Base-by-base conservation (phyloP, 2,329 filamentous ascomycete species). In the Decorospora gaudefroyi region DNA sequence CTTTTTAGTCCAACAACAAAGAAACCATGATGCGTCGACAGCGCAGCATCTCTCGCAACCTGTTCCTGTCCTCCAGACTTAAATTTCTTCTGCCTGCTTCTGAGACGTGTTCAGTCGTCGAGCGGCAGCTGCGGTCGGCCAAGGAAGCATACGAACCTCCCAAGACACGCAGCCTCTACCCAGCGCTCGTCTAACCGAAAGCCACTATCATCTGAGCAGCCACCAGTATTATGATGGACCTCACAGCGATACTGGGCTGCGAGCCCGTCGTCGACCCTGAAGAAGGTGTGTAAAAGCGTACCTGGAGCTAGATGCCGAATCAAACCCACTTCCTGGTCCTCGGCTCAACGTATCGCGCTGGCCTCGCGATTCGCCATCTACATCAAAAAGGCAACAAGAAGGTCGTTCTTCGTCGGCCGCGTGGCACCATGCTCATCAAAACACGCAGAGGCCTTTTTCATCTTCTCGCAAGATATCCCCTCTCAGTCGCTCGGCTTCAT, bases 401-500 rank as follows among this genome's bases (percentile, higher is more conserved):
- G 16, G 21, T 12, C 25, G 21, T 36, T 32, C 23, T 32, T 29
- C 25, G 22, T 23, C 27, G 11, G 16, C 27, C 13, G 12, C 23
- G 36, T 6, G 19, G 19, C 17, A 39, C 16, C 31, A 51, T 41
- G 46, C 51, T 61, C 45, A 57, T 51, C 49, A 42, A 36, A 36
- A 47, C 40, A 33, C 34, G 42, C 40, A 96, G 92, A 97, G 74
- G 88, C 89, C 4, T 96, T 95, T 64, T 73, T 91, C 25, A 78
- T 96, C 42, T 96, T 95, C 75, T 86, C 89, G 29, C 84, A 87
- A 65, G 74, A 82, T 12, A 81, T 89, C 17, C 84, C 87, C 0
- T 87, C 86, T 9, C 83, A 57, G 46, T 62, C 58, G 11, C 57
- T 97, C 7, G 93, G 92, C 63, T 93, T 96, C 71, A 74, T 97